A percentile compares a stretch with the other conserved stretches of the same genome.
Conservation (phyloP, 2,329 filamentous ascomycete species). For the Cladophialophora immunda region DNA sequence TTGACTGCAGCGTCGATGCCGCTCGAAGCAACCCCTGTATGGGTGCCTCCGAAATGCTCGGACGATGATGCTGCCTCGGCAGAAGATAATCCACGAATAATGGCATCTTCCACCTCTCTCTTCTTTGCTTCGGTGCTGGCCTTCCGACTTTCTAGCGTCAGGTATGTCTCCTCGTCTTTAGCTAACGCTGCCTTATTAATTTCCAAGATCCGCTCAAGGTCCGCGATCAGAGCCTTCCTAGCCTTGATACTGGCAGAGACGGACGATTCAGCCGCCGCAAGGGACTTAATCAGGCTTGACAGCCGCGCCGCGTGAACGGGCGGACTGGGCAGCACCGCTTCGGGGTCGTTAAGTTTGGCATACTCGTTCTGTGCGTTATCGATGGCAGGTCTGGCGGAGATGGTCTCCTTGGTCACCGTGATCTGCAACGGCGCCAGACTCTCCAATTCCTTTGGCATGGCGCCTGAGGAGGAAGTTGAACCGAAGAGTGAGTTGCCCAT, state of each 20-base stretch:
- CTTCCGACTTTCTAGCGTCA: slow-evolving; percentile 72
- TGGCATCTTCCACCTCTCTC: slow-evolving; percentile 86
- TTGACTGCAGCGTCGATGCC: slow-evolving; percentile 48
- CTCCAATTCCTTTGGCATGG: slow-evolving; percentile 77
- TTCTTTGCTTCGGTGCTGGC: slow-evolving; percentile 81
- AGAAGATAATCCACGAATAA: slow-evolving; percentile 81
- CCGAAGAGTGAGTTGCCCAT: slow-evolving; percentile 75
- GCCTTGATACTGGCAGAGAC: slow-evolving; percentile 90
- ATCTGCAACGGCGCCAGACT: slow-evolving; percentile 78
- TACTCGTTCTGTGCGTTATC: slow-evolving; percentile 82
- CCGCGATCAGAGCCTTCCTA: slow-evolving; percentile 77
- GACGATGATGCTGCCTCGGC: slow-evolving; percentile 59
- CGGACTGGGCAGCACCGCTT: slow-evolving; percentile 74
- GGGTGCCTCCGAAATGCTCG: slow-evolving; percentile 50
- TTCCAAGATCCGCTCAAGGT: slow-evolving; percentile 82
- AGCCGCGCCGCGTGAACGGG: slow-evolving; percentile 92
- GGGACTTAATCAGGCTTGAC: slow-evolving; percentile 85
- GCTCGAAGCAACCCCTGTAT: slow-evolving; percentile 20
- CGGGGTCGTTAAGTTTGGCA: slow-evolving; percentile 79
- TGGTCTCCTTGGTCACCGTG: slow-evolving; percentile 74
- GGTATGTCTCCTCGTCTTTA: slow-evolving; percentile 72
- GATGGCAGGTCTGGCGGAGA: slow-evolving; percentile 72
- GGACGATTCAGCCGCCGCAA: slow-evolving; percentile 87
- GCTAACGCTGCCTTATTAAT: slow-evolving; percentile 74
- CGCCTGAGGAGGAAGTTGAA: slow-evolving; percentile 59